Conservation (phyloP, 345 rosid genomes). For the Heritiera fomes region DNA sequence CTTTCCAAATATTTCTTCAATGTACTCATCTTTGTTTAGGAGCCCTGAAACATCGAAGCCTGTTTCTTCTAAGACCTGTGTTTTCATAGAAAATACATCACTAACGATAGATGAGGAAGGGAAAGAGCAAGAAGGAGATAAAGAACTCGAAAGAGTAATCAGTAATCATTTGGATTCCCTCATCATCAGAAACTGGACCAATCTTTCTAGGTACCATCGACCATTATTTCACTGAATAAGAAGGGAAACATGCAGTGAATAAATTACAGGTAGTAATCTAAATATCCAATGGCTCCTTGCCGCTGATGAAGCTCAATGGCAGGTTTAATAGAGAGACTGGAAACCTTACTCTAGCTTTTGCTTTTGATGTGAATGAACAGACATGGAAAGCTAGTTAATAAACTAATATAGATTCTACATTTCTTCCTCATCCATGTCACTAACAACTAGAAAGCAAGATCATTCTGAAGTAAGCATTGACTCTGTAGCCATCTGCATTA, state of each 20-base stretch:
- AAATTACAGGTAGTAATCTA: background rate
- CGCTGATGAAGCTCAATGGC: background rate
- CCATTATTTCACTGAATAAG: background rate
- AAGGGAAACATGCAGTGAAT: constrained; percentile 10
- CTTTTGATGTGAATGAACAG: background rate
- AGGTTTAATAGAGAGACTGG: background rate
- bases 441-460: constrained; percentile 2
- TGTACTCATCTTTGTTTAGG: constrained; percentile 76
- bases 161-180: background rate
- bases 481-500: constrained; percentile 2
- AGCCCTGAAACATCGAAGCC: constrained; percentile 88
- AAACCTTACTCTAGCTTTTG: background rate
- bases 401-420: background rate
- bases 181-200: background rate
- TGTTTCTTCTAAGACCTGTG: constrained; percentile 91
- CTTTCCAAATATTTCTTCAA: constrained; percentile 86
- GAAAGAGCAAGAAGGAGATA: background rate
- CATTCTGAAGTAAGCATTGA: background rate
- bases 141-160: background rate
- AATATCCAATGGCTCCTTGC: background rate
- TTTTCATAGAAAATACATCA: constrained; percentile 22
- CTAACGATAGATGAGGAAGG: background rate
- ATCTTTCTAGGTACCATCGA: background rate
- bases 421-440: constrained; percentile 2
- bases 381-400: background rate